Evolutionary conservation across 208 protist species (phyloP).

Genomic region (Porcisia deanei): DNA sequence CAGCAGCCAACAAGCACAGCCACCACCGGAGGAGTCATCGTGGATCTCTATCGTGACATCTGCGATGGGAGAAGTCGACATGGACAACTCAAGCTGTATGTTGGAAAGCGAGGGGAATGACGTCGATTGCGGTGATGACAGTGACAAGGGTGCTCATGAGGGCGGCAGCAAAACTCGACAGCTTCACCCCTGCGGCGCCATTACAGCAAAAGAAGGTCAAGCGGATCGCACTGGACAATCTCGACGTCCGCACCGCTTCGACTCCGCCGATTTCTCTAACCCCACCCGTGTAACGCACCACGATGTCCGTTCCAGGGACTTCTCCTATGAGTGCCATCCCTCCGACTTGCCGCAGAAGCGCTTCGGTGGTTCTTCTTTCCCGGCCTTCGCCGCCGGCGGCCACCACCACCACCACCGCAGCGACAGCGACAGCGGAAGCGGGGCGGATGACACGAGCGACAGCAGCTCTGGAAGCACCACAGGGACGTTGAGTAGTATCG

Average conservation of each 20-base stretch:
- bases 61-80: background rate
- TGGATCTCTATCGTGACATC: slow-evolving; percentile 14
- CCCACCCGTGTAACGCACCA: slow-evolving; percentile 13
- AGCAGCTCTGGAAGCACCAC: slow-evolving; percentile 5
- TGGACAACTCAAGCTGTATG: slow-evolving; percentile 21
- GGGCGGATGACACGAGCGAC: slow-evolving; percentile 14
- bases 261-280: background rate
- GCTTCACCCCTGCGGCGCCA: background rate
- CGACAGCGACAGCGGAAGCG: background rate
- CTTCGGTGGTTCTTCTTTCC: background rate
- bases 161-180: background rate
- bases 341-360: background rate
- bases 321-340: background rate
- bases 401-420: background rate
- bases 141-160: background rate
- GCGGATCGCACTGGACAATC: background rate
- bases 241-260: background rate
- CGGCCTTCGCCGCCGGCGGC: background rate
- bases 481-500: background rate
- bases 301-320: slow-evolving; percentile 18
- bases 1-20: background rate
- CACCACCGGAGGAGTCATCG: background rate
- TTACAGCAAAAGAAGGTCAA: background rate
- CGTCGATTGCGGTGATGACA: slow-evolving; percentile 4
- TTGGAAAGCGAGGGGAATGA: background rate